A percentile compares a stretch with the other conserved stretches of the same genome.
phyloP scores from a whole-genome alignment of 768 basidiomycete species.

The Serendipita vermifera region DNA sequence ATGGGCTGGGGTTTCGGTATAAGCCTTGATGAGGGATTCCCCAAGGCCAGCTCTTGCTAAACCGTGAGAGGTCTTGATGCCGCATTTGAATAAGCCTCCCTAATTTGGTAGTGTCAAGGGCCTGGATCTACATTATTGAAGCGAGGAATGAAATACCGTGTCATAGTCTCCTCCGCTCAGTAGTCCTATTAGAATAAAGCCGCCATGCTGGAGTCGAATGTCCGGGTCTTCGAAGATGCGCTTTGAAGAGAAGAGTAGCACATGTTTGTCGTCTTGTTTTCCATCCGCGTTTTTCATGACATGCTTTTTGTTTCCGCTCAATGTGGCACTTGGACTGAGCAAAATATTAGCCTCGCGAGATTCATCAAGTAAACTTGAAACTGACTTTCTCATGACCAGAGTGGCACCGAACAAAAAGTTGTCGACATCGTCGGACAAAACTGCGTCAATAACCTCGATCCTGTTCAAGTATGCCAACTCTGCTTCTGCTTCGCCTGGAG shows the following conservation, averaged over 20 bases:
- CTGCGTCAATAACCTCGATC: slow-evolving; percentile 71
- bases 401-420: slow-evolving; percentile 81
- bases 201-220: slow-evolving; percentile 42
- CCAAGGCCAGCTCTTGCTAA: slow-evolving; percentile 76
- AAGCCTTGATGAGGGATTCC: slow-evolving; percentile 47
- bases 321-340: slow-evolving; percentile 50
- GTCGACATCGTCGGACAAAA: slow-evolving; percentile 89
- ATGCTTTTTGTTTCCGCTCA: slow-evolving; percentile 58
- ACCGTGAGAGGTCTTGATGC: slow-evolving; percentile 56
- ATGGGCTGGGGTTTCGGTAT: background rate
- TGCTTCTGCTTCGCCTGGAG: slow-evolving; percentile 91
- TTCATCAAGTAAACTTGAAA: background rate
- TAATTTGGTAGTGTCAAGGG: too few species aligned
- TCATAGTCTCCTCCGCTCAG: slow-evolving; percentile 88
- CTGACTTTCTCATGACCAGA: slow-evolving; percentile 73
- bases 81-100: slow-evolving; percentile 49
- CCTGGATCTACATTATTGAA: too few species aligned
- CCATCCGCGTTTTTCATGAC: slow-evolving; percentile 52
- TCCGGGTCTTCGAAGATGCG: slow-evolving; percentile 34
- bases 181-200: slow-evolving; percentile 70
- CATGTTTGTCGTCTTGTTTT: slow-evolving; percentile 61
- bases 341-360: background rate
- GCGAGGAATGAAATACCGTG: too few species aligned
- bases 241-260: slow-evolving; percentile 28
- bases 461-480: slow-evolving; percentile 79